Conservation (phyloP, 2,329 filamentous ascomycete genomes). For the Neopestalotiopsis clavispora region DNA sequence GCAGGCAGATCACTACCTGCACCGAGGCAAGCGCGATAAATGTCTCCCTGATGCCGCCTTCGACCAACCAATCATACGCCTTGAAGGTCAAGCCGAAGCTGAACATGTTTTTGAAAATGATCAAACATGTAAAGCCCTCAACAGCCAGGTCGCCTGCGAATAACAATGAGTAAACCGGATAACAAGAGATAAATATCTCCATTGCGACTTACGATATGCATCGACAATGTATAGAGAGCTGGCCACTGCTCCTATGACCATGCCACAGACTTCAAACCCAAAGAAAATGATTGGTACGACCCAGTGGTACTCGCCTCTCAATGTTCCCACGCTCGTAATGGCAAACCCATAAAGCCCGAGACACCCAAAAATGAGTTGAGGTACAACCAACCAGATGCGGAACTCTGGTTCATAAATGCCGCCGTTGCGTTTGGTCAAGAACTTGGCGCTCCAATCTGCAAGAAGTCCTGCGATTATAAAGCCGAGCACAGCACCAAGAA, state of each 20-base stretch:
- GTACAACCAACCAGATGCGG: slow-evolving; percentile 79
- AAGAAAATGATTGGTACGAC: slow-evolving; percentile 82
- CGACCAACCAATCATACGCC: slow-evolving; percentile 82
- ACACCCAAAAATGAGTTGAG: slow-evolving; percentile 78
- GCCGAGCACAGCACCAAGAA: slow-evolving; percentile 80
- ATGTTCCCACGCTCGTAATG: slow-evolving; percentile 68
- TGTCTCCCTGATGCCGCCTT: slow-evolving; percentile 61
- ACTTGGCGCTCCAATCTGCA: slow-evolving; percentile 73
- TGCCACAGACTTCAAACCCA: slow-evolving; percentile 81
- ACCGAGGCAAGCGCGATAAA: slow-evolving; percentile 78
- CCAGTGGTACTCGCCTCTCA: slow-evolving; percentile 66
- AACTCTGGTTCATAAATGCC: slow-evolving; percentile 94
- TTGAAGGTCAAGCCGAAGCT: slow-evolving; percentile 84
- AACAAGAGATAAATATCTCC: not conserved
- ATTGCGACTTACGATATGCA: slow-evolving; percentile 74
- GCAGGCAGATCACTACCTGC: slow-evolving; percentile 76
- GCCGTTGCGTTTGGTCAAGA: slow-evolving; percentile 74
- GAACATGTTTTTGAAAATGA: slow-evolving; percentile 96
- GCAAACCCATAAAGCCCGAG: slow-evolving; percentile 87
- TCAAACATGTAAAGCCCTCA: slow-evolving; percentile 86
- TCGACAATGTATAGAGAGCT: slow-evolving; percentile 90
- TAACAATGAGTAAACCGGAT: slow-evolving; percentile 16
- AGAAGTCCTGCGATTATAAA: slow-evolving; percentile 77
- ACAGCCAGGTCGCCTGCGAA: slow-evolving; percentile 71
- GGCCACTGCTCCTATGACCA: slow-evolving; percentile 90